Evolutionary conservation across 1,139 yeast species (phyloP).

Genomic region (Pichia sp.): DNA sequence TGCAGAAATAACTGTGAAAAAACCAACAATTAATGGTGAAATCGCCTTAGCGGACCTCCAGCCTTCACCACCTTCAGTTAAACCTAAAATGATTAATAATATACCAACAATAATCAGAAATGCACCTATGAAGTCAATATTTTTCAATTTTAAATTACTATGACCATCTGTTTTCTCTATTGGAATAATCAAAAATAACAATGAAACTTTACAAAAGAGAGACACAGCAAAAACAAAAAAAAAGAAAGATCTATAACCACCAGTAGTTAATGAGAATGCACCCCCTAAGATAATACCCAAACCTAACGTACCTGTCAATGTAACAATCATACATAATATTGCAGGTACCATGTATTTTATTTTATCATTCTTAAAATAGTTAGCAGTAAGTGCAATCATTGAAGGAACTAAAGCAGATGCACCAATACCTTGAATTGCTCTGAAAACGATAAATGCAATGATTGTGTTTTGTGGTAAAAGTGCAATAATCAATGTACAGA

Average conservation of each 20-base stretch:
- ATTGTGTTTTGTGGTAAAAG: constrained; percentile 23
- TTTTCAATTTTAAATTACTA: constrained; percentile 14
- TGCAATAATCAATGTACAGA: constrained; percentile 30
- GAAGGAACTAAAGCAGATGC: constrained; percentile 33
- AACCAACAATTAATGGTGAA: constrained; percentile 28
- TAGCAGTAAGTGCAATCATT: constrained; percentile 29
- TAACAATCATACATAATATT: constrained; percentile 22
- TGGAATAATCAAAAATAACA: constrained; percentile 24
- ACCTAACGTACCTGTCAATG: constrained; percentile 28
- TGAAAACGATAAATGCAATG: constrained; percentile 30
- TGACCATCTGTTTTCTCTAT: constrained; percentile 21
- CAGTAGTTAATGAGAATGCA: constrained; percentile 28
- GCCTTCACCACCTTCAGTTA: constrained; percentile 32
- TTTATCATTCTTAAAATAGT: constrained; percentile 25
- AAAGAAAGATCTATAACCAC: constrained; percentile 31
- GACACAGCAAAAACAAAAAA: constrained; percentile 28
- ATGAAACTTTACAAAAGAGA: constrained; percentile 11
- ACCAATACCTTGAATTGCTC: constrained; percentile 35
- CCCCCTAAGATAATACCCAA: constrained; percentile 33
- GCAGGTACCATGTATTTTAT: constrained; percentile 23
- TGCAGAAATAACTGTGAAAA: constrained; percentile 20
- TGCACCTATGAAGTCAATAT: constrained; percentile 29
- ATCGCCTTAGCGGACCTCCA: constrained; percentile 31
- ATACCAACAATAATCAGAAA: constrained; percentile 27
- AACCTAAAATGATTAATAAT: constrained; percentile 30